phyloP scores from a whole-genome alignment of 768 basidiomycete genomes.

The Rhizopogon roseolus region DNA sequence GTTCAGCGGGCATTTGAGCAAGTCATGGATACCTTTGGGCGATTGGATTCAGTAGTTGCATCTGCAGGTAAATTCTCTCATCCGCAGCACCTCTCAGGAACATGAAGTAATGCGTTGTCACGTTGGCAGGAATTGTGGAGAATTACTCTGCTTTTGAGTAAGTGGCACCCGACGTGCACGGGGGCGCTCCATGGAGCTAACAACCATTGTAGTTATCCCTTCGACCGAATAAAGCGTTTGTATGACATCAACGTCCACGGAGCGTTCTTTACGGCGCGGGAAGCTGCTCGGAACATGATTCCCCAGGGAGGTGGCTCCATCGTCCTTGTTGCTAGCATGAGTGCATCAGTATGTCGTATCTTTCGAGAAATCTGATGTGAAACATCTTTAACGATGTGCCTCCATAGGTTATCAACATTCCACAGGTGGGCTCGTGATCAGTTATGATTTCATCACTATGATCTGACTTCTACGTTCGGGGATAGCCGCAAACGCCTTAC shows the following conservation, averaged over 20 bases:
- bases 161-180: slow-evolving; percentile 17
- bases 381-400: slow-evolving; percentile 9
- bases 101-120: slow-evolving; percentile 1
- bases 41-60: slow-evolving; percentile 80
- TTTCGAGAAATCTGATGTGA: slow-evolving; percentile 5
- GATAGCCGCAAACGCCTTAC: slow-evolving; percentile 86
- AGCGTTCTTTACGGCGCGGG: slow-evolving; percentile 92
- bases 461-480: background rate
- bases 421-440: slow-evolving; percentile 55
- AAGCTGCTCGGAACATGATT: slow-evolving; percentile 91
- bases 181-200: slow-evolving; percentile 8
- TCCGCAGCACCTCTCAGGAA: background rate
- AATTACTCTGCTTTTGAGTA: slow-evolving; percentile 86
- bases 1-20: slow-evolving; percentile 70
- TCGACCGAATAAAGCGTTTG: slow-evolving; percentile 75
- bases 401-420: slow-evolving; percentile 82
- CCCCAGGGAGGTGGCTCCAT: slow-evolving; percentile 74
- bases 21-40: slow-evolving; percentile 60
- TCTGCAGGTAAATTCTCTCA: slow-evolving; percentile 59
- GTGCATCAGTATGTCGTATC: slow-evolving; percentile 61
- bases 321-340: slow-evolving; percentile 88
- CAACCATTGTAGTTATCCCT: slow-evolving; percentile 60
- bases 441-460: background rate
- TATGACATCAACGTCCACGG: slow-evolving; percentile 95
- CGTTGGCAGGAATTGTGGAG: slow-evolving; percentile 67